Evolutionary conservation across 1,139 yeast genomes (phyloP), one percentile per base, ranked within the genome.

Genomic region (Debaryomyces psychrophilus): DNA sequence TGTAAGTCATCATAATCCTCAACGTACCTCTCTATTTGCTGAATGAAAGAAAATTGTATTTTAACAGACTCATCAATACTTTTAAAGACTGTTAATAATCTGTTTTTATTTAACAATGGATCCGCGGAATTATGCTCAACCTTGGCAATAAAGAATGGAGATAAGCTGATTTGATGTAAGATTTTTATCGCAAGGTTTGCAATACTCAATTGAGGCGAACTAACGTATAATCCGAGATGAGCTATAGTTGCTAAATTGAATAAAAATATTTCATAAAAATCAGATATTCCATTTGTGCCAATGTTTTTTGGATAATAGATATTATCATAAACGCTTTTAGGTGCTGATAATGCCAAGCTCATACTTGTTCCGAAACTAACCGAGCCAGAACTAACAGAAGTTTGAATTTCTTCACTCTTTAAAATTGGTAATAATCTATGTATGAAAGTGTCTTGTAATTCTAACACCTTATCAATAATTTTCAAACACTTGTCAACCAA

Each of bases 1-100:
- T 66, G 68, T 22, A 85, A 63, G 18, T 60, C 57, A 14, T 50
- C 31, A 12, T 34, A 26, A 27, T 25, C 22, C 43, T 65, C 60
- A 53, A 66, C 28, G 57, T 67, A 41, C 67, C 70, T 45, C 71
- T 81, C 86, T 37, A 92, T 67, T 58, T 89, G 96, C 43, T 81
- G 80, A 41, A 89, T 83, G 50, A 90, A 83, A 0, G 90, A 83
- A 55, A 79, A 81, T 52, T 87, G 82, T 38, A 93, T 87, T 50
- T 90, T 78, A 4, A 69, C 64, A 0, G 83, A 74, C 55, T 90
- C 97, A 55, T 87, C 89, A 27, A 87, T 81, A 12, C 89, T 84
- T 57, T 84, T 85, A 44, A 87, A 76, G 25, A 89, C 76, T 0
- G 90, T 83, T 37, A 92, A 67, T n/a, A 92, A 67, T 52, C 93